Evolutionary conservation across 2,329 filamentous ascomycete genomes (phyloP).

Genomic region (Bipolaris victoriae): DNA sequence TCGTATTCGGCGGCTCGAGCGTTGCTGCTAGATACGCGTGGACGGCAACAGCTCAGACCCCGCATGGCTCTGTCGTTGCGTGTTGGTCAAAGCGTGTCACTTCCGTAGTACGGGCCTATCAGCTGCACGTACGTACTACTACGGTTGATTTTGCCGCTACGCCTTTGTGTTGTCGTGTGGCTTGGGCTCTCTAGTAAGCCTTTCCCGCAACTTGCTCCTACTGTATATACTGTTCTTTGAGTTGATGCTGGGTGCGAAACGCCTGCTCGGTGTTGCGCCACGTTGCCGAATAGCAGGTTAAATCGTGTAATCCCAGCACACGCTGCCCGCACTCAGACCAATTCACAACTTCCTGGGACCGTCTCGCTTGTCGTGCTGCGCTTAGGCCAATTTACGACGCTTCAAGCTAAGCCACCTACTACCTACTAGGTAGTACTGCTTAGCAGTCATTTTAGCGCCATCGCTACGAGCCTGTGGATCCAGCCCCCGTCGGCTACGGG

Average conservation of each 20-base stretch:
- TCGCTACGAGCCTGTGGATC: background rate
- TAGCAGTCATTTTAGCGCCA: background rate
- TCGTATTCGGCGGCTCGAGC: background rate
- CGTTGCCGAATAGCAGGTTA: background rate
- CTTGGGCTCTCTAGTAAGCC: background rate
- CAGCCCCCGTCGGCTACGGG: background rate
- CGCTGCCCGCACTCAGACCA: background rate
- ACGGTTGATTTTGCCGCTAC: background rate
- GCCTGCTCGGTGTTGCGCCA: background rate
- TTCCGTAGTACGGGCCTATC: background rate
- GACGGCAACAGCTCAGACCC: background rate
- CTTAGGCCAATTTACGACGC: background rate
- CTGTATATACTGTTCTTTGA: background rate
- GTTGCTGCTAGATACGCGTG: background rate
- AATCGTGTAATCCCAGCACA: background rate
- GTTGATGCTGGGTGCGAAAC: background rate
- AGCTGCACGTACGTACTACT: background rate
- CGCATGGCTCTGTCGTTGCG: conserved; percentile 3
- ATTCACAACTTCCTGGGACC: background rate
- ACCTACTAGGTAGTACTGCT: too few species aligned
- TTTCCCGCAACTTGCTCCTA: background rate
- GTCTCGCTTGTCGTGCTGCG: background rate
- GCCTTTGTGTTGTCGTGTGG: background rate
- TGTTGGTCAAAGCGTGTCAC: background rate
- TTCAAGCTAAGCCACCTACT: background rate